These are phyloP conservation scores for Canavalia gladiata DNA, from an alignment of 306 rosid species.

Conservation along the genomic window DNA sequence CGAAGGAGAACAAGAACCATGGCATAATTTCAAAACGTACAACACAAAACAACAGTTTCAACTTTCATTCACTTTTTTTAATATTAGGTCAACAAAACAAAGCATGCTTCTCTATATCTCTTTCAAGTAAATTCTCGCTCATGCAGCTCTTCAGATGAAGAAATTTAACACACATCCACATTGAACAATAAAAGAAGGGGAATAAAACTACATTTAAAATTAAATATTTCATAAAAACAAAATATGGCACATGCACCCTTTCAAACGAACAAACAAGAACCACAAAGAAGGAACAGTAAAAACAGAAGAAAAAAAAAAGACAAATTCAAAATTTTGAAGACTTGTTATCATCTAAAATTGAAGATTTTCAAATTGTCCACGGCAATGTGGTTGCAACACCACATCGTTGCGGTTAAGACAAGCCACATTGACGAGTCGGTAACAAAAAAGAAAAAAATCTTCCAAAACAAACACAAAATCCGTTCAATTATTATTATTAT, in stretches of 20 bases:
- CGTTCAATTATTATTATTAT: background rate
- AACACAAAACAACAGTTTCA: slow-evolving; percentile 26
- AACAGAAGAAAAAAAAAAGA: background rate
- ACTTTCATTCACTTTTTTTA: slow-evolving; percentile 37
- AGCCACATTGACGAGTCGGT: slow-evolving; percentile 14
- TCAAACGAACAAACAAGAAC: slow-evolving; percentile 34
- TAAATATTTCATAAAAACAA: background rate
- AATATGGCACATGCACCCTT: slow-evolving; percentile 31
- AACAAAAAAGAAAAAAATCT: background rate
- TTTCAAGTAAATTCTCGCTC: slow-evolving; percentile 35
- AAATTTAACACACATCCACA: slow-evolving; percentile 25
- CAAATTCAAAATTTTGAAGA: background rate
- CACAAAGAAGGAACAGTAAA: slow-evolving; percentile 18
- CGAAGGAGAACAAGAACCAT: slow-evolving; percentile 34
- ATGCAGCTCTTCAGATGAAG: slow-evolving; percentile 39
- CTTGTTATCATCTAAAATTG: background rate
- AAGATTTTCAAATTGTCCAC: background rate
- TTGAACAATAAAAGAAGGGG: background rate
- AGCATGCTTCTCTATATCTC: slow-evolving; percentile 33
- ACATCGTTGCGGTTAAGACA: background rate
- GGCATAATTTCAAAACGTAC: slow-evolving; percentile 26
- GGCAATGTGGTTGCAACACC: background rate
- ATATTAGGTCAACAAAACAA: slow-evolving; percentile 44
- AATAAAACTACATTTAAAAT: background rate
- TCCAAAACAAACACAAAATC: slow-evolving; percentile 32